Evolutionary conservation across 495 filamentous ascomycete genomes (phyloP), one percentile per base, ranked within the genome.

Genomic region (Penicillium bovifimosum): DNA sequence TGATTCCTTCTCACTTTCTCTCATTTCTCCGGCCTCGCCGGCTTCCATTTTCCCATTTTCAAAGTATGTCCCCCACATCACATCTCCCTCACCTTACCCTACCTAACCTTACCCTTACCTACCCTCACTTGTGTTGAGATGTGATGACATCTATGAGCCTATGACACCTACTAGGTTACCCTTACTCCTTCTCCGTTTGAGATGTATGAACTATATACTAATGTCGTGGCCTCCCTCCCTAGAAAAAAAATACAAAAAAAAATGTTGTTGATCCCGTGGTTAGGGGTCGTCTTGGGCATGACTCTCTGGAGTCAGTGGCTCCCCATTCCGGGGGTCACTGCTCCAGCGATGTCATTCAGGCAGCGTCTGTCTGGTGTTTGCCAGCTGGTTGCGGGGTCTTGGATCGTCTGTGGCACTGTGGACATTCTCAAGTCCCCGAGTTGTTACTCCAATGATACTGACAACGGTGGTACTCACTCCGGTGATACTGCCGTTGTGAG

Each of bases 301-400:
- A 24, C 58, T 38, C 35, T 61, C 40, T 51, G 43, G 40, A 43
- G 50, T 20, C 35, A 52, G 28, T 47, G 53, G 28, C 39, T 50
- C 17, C 38, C 48, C 17, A 35, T 58, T 6, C 55, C 50, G 13
- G 50, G 50, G 5, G 26, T 57, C 26, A 58, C 33, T 16, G n/a
- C 29, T 11, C 50, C 55, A 24, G n/a, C 7, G 26, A 28, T 54
- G 24, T 34, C 41, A 9, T 44, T 46, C 41, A 6, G 42, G 31
- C 24, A 27, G 42, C 36, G 48, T 16, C 41, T 56, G 31, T 41
- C 41, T 33, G 33, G 49, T 34, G 20, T 42, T 0, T 20, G 24
- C 31, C 43, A 46, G 43, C 43, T 46, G 28, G 33, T 29, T 9
- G 24, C 33, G 28, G 43, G 33, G 10, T 32, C 41, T 29, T 43